These are phyloP conservation scores for Kuraishia cidri DNA, from an alignment of 805 yeast species.

Conservation along the genomic window DNA sequence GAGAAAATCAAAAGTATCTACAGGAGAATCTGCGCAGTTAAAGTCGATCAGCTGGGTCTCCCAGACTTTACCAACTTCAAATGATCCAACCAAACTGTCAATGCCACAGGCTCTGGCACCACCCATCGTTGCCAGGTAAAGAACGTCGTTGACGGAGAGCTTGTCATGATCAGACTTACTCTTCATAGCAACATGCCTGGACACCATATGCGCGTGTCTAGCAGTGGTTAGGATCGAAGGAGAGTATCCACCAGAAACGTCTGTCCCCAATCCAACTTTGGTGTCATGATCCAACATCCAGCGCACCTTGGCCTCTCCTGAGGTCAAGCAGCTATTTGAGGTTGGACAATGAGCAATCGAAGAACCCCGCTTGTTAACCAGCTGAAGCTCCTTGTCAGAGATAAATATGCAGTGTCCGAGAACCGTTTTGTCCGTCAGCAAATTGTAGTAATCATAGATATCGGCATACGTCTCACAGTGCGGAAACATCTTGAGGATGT, in stretches of 20 bases:
- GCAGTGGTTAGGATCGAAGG: conserved; percentile 58
- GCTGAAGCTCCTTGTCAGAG: conserved; percentile 48
- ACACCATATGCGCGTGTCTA: conserved; percentile 62
- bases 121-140: conserved; percentile 80
- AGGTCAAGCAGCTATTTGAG: conserved; percentile 77
- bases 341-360: conserved; percentile 93
- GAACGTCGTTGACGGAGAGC: conserved; percentile 58
- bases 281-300: conserved; percentile 55
- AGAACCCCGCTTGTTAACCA: conserved; percentile 43
- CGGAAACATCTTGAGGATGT: conserved; percentile 72
- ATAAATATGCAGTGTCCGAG: conserved; percentile 88
- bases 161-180: conserved; percentile 33
- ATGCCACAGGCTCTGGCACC: conserved; percentile 75
- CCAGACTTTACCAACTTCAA: conserved; percentile 57
- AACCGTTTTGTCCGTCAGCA: conserved; percentile 60
- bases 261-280: conserved; percentile 78
- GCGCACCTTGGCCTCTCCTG: conserved; percentile 84
- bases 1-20: conserved; percentile 77
- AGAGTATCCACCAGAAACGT: conserved; percentile 70
- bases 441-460: conserved; percentile 59
- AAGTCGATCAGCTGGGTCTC: conserved; percentile 78
- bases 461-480: conserved; percentile 59
- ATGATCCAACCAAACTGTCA: conserved; percentile 53
- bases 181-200: conserved; percentile 62
- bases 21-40: conserved; percentile 37